phyloP scores from a whole-genome alignment of 306 rosid genomes.

The Rubus idaeus region DNA sequence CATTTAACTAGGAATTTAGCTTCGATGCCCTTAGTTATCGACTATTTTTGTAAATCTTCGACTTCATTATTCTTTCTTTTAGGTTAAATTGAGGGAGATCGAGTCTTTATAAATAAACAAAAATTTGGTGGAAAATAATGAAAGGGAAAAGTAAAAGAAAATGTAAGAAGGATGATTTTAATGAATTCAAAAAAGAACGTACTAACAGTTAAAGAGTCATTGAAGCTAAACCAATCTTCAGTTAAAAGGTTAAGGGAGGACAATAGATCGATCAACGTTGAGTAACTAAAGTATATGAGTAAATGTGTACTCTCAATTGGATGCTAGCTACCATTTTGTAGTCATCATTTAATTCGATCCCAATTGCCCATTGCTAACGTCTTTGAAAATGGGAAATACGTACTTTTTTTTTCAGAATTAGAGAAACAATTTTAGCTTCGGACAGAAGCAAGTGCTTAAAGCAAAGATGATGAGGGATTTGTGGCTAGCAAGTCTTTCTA shows the following conservation, averaged over 20 bases:
- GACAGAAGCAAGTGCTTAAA: conserved; percentile 22
- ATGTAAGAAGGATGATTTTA: not conserved
- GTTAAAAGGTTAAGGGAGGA: no score
- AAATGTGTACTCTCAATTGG: not conserved
- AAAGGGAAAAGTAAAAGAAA: not conserved
- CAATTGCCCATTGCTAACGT: not conserved
- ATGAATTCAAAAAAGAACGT: no score
- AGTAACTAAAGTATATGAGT: not conserved
- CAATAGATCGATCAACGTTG: not conserved
- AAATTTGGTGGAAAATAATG: not conserved
- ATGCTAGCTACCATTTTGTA: not conserved
- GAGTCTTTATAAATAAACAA: not conserved
- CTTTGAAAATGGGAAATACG: not conserved
- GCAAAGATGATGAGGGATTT: conserved; percentile 26
- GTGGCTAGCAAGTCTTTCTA: conserved; percentile 28
- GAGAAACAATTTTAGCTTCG: not conserved
- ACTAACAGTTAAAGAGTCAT: no score
- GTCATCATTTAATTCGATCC: not conserved
- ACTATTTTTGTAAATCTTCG: not conserved
- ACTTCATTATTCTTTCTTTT: not conserved
- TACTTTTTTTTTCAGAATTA: conserved; percentile 22
- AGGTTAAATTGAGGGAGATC: not conserved
- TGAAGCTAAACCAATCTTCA: no score
- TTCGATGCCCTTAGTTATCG: not conserved
- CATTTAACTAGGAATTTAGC: no score